These are phyloP conservation scores for Xylaria multiplex DNA, from an alignment of 2,329 filamentous ascomycete genomes.

Conservation along the genomic window DNA sequence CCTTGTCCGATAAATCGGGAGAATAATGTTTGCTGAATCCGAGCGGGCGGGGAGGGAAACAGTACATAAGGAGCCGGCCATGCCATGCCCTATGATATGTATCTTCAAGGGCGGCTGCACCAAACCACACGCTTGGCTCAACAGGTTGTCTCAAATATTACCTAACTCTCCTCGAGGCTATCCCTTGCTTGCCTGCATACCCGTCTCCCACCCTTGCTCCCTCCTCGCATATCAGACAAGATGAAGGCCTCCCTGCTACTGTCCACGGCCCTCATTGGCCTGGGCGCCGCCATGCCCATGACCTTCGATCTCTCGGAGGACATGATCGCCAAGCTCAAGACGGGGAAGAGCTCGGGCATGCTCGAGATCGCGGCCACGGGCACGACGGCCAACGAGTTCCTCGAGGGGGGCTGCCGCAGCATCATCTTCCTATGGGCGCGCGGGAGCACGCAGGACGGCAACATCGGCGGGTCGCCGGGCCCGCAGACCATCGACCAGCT, in stretches of 20 bases:
- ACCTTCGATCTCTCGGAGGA: constrained; percentile 34
- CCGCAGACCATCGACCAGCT: constrained; percentile 61
- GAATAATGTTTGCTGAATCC: neutral
- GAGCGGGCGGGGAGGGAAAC: neutral
- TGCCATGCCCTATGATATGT: neutral
- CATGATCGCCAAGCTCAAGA: constrained; percentile 30
- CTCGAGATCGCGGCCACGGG: constrained; percentile 14
- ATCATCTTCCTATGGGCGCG: constrained; percentile 55
- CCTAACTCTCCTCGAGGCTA: neutral
- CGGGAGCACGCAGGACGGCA: constrained; percentile 53
- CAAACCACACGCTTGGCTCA: constrained; percentile 15
- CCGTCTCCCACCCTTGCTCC: neutral
- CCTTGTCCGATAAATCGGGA: constrained; percentile 1
- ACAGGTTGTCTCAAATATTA: neutral
- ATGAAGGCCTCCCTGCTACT: constrained; percentile 39
- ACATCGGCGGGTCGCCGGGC: constrained; percentile 48
- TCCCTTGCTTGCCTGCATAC: neutral
- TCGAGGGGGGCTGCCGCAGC: constrained; percentile 49
- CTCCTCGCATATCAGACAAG: constrained; percentile 10
- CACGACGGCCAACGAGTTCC: constrained; percentile 51
- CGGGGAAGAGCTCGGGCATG: constrained; percentile 22
- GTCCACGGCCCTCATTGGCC: constrained; percentile 30
- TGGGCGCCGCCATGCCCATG: constrained; percentile 36
- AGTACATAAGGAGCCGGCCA: constrained; percentile 2
- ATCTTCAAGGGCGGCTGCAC: neutral